These are phyloP conservation scores for peach (Prunus persica) DNA, from an alignment of 306 rosid genomes.

Conservation along the genomic window DNA sequence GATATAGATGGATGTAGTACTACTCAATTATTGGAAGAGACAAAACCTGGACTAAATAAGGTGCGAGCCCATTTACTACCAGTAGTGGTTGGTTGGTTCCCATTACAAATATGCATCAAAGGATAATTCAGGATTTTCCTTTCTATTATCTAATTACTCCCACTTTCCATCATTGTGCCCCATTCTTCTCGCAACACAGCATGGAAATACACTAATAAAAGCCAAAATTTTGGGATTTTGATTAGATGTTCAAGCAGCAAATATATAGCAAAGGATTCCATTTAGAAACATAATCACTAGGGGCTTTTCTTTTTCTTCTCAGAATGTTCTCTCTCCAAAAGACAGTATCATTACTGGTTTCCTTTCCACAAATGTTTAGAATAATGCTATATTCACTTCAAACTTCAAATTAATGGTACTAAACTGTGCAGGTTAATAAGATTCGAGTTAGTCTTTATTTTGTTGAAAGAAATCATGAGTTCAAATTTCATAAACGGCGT, in stretches of 20 bases:
- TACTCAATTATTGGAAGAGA: conserved; percentile 8
- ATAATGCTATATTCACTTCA: no score
- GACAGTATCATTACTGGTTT: neutral
- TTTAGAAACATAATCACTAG: no score
- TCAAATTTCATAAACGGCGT: no score
- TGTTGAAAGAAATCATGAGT: no score
- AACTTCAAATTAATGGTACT: no score
- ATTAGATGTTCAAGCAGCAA: neutral
- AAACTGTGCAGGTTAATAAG: no score
- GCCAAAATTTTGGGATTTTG: neutral
- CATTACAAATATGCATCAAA: conserved; percentile 26
- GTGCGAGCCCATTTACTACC: neutral
- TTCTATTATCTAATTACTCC: conserved; percentile 18
- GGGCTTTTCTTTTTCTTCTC: neutral
- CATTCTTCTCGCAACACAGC: conserved; percentile 43
- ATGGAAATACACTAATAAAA: neutral
- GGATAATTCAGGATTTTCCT: conserved; percentile 12
- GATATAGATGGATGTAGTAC: neutral
- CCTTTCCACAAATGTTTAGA: neutral
- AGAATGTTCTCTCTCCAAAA: neutral
- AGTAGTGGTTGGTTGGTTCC: conserved; percentile 17
- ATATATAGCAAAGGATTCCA: neutral
- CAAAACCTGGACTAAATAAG: conserved; percentile 5
- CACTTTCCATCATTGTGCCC: conserved; percentile 24
- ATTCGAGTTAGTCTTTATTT: no score